Evolutionary conservation across 768 basidiomycete genomes (phyloP), one percentile per base, ranked within the genome.

Genomic region (Candolleomyces eurysporus): DNA sequence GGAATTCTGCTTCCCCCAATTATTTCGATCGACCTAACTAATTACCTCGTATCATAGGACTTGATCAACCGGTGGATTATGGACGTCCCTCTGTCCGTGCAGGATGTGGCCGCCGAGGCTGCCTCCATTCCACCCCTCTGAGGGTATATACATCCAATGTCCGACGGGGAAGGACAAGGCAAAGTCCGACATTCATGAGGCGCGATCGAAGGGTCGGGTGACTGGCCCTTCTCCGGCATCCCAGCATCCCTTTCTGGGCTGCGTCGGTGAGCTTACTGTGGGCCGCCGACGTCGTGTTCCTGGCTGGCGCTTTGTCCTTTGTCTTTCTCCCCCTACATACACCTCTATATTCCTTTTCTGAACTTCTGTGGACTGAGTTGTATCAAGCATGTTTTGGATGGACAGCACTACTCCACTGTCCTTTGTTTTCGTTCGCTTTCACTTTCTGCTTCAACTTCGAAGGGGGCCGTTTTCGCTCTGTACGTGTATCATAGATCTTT

Each of bases 1-100:
- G 30, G 14, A 21, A 31, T 31, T 31, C 50, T 51, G 7, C 22
- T 52, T 7, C 54, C 30, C 46, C 49, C 21, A 58, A 61, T 48
- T 42, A 55, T 40, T 56, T 50, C 36, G 48, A 59, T 60, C 16
- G 48, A 45, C 53, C 31, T 51, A 61, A 42, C 48, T 49, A 43
- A 39, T 32, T 22, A n/a, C 26, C 51, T 31, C 14, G 14, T 46
- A n/a, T 36, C 50, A 30, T 62, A 88, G 86, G 85, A 88, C 65
- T 68, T 88, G 68, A 77, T 88, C 67, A 79, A 78, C 4, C 78
- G 80, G 59, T 88, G 87, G 87, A 63, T 68, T 43, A 54, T 60
- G 56, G 57, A 67, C 48, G 36, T 59, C 9, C 64, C 66, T 5
- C 59, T 65, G 8, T 59, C 61, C 5, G 21, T 61, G 13, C 55